These are phyloP conservation scores for Bertia moriformis DNA, from an alignment of 2,329 filamentous ascomycete species.

Conservation along the genomic window DNA sequence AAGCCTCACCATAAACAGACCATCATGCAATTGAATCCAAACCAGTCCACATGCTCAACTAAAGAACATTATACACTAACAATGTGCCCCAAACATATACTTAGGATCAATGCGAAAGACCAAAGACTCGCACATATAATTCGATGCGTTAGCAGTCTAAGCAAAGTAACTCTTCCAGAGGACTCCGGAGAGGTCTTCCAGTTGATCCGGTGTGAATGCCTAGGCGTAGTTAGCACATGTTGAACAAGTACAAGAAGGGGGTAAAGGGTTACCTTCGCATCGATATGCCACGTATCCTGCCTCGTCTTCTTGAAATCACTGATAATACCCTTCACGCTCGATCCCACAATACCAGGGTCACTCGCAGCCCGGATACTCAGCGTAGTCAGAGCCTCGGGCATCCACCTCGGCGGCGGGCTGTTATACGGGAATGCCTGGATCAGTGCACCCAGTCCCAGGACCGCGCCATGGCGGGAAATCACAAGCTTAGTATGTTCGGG, in stretches of 20 bases:
- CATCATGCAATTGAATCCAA: too few species aligned
- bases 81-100: too few species aligned
- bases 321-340: slow-evolving; percentile 84
- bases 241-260: slow-evolving; percentile 6
- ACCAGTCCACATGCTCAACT: too few species aligned
- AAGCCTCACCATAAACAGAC: too few species aligned
- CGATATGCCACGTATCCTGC: slow-evolving; percentile 95
- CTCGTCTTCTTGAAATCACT: slow-evolving; percentile 99
- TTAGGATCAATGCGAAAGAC: too few species aligned
- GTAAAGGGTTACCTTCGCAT: slow-evolving; percentile 95
- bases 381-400: slow-evolving; percentile 80
- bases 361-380: slow-evolving; percentile 73
- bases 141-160: too few species aligned
- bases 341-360: slow-evolving; percentile 83
- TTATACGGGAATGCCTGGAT: slow-evolving; percentile 94
- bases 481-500: slow-evolving; percentile 59
- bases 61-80: too few species aligned
- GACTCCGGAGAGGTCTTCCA: slow-evolving; percentile 90
- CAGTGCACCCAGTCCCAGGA: slow-evolving; percentile 77
- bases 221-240: slow-evolving; percentile 19
- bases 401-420: slow-evolving; percentile 81
- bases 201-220: slow-evolving; percentile 79
- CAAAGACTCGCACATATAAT: too few species aligned
- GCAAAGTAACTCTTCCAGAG: slow-evolving; percentile 99
- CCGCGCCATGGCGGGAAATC: slow-evolving; percentile 73